Conservation (phyloP, 768 basidiomycete genomes). For the Cyathus striatus region DNA sequence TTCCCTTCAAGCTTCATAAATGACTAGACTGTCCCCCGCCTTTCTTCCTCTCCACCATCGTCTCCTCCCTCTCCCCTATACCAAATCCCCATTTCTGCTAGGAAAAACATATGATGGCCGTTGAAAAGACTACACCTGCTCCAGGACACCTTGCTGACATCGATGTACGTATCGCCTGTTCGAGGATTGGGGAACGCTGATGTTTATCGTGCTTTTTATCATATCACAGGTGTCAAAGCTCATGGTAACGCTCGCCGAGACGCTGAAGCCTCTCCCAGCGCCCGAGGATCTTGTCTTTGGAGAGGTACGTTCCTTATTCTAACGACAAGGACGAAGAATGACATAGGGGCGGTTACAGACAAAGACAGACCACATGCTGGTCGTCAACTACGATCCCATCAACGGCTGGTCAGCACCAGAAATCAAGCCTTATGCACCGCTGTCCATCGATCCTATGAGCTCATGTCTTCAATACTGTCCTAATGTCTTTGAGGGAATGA, state of each 20-base stretch:
- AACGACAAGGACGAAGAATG: neutral
- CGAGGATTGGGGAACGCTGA: too few relatives aligned
- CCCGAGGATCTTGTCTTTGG: constrained; percentile 52
- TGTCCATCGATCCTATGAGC: constrained; percentile 65
- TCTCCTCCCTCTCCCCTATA: too few relatives aligned
- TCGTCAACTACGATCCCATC: constrained; percentile 54
- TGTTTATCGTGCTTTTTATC: too few relatives aligned
- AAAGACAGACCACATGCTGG: constrained; percentile 79
- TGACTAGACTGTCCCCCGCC: too few relatives aligned
- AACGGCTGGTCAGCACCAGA: constrained; percentile 69
- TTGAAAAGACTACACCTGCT: too few relatives aligned
- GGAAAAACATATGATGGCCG: too few relatives aligned
- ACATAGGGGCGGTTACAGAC: constrained; percentile 25
- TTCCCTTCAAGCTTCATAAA: too few relatives aligned
- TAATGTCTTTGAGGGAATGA: constrained; percentile 87
- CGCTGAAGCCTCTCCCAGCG: constrained; percentile 45
- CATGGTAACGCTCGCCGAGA: constrained; percentile 36
- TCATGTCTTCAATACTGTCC: constrained; percentile 86
- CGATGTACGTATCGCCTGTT: too few relatives aligned
- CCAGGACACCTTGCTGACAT: too few relatives aligned
- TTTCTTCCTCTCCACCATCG: too few relatives aligned
- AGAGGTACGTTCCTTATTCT: constrained; percentile 37
- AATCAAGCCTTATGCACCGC: constrained; percentile 69
- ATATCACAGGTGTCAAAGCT: constrained; percentile 59
- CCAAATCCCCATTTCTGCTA: too few relatives aligned